phyloP scores from a whole-genome alignment of 2,329 filamentous ascomycete species.

The Monosporascus sp. region DNA sequence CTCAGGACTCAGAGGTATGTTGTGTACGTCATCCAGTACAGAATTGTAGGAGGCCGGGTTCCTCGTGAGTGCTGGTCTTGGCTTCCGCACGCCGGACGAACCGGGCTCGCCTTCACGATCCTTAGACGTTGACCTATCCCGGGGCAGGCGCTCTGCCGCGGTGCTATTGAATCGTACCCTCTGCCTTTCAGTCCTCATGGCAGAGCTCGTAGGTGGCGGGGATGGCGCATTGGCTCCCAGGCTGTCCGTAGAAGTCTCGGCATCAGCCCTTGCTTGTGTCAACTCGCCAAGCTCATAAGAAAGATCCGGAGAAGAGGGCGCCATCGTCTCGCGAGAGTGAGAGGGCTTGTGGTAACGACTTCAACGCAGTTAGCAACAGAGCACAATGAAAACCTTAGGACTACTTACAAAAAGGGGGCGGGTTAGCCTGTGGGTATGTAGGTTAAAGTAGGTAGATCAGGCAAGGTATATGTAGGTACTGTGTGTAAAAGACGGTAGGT shows the following conservation, averaged over 20 bases:
- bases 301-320: not conserved
- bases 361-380: not conserved
- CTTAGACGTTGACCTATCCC: constrained; percentile 1
- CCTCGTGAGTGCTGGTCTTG: constrained; percentile 32
- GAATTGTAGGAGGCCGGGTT: constrained; percentile 28
- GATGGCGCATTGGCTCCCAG: not conserved
- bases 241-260: not conserved
- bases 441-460: not conserved
- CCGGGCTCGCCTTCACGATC: constrained; percentile 2
- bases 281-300: constrained; percentile 1
- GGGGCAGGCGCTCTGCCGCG: not conserved
- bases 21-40: constrained; percentile 15
- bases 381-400: not conserved
- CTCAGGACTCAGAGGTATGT: constrained; percentile 4
- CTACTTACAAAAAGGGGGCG: not conserved
- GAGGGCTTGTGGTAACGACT: not conserved
- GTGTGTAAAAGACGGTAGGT: not conserved
- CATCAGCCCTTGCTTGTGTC: not conserved
- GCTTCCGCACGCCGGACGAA: constrained; percentile 13
- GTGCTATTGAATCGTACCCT: constrained; percentile 12
- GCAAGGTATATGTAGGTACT: not conserved
- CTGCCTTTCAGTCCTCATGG: constrained; percentile 4
- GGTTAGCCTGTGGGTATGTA: not conserved
- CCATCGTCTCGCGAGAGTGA: not conserved
- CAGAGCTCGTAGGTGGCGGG: not conserved